Evolutionary conservation across 2,329 filamentous ascomycete genomes (phyloP), one percentile per base, ranked within the genome.

Genomic region (Talaromyces sp.): DNA sequence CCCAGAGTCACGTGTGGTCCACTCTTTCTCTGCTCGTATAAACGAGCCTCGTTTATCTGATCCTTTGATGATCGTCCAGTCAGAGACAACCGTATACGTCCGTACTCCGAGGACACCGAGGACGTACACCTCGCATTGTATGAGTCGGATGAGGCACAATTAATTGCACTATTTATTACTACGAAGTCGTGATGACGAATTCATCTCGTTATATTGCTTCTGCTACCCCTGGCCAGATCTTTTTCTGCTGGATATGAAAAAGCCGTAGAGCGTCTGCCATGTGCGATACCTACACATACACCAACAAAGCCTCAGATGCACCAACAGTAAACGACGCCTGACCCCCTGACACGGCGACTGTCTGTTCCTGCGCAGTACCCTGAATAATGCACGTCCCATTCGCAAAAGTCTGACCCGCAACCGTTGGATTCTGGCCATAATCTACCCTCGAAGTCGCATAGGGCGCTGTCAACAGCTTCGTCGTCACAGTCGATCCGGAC

Each of bases 381-480:
- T 70, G 70, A n/a, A 81, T 68, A 4, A 70, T 72, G 71, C 83
- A 86, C 11, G 77, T 80, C 1, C 75, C 81, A 69, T 85, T 77
- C 1, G 70, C 76, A 69, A 83, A 85, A 0, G 70, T 75, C 71
- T 82, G 81, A 0, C 82, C 82, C 0, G 79, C 83, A 70, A 82
- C 79, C 0, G 78, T 80, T 1, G 80, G 76, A 17, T 72, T 77
- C 6, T 74, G 70, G 0, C 81, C 81, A 58, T 78, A 72, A 67
- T 85, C 83, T 47, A 79, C 77, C 59, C 82, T 76, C 3, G 80
- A 77, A 36, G 75, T 74, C 0, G 82, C 80, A 66, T 75, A 80
- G 1, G 77, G 71, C 5, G 81, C 81, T 2, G 81, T 83, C 54
- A 83, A 68, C n/a, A 80, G 76, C 72, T 81, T 81, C 0, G 81